Base-by-base conservation (phyloP, 1,284 basidiomycete species). In the Stereum hirsutum region DNA sequence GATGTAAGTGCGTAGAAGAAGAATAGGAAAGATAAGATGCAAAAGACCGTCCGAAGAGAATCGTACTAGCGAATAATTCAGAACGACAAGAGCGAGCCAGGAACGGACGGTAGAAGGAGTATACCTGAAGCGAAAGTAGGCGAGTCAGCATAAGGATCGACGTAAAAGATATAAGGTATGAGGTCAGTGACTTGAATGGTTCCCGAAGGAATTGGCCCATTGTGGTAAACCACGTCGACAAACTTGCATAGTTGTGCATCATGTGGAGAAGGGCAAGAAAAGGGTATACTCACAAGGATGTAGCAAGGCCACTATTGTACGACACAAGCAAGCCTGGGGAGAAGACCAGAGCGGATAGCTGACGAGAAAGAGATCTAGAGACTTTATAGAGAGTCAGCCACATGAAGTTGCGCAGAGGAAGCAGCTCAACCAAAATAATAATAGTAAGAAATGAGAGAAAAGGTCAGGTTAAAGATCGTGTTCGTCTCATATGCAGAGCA, bases 161-260 rank as follows among this genome's bases (percentile, higher is more conserved):
- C 12, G 1, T 0, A 6, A 7, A 36, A 24, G 8, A 6, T n/a
- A 43, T 15, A 15, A 27, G 2, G 36, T 38, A 41, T n/a, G 17
- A 31, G 11, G n/a, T 81, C 79, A 81, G 78, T 73, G 78, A 81
- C 79, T 81, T 81, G 78, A 81, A 81, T 81, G 76, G 75, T 70
- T 78, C 72, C 76, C 66, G 60, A 74, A 76, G 75, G 76, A 76
- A 70, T 59, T 54, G 56, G 63, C 64, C 69, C 66, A 75, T 78
- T 52, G 28, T 74, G 74, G 72, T 68, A 57, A 54, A 60, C 61
- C 76, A 75, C 78, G 68, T 80, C 75, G 65, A 64, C 57, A 46
- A 38, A 49, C 55, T 71, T 69, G 67, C 66, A 75, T 62, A 46
- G 38, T 62, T 54, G 51, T 72, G 54, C 76, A 79, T 80, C 77